phyloP scores from a whole-genome alignment of 2,329 filamentous ascomycete genomes.

The Fusarium goolgardi region DNA sequence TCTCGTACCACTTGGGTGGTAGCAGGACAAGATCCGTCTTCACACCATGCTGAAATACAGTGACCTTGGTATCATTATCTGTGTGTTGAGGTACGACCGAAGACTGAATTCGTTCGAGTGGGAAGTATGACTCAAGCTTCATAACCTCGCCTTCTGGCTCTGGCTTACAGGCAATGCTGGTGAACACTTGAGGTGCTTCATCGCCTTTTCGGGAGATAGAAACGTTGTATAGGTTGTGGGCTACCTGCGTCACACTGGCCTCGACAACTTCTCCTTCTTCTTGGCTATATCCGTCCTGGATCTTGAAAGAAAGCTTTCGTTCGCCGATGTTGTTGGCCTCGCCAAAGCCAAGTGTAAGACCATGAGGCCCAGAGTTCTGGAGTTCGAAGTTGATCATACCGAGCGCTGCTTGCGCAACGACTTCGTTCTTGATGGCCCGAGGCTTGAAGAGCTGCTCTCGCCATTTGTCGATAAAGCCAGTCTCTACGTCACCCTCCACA shows the following conservation, averaged over 20 bases:
- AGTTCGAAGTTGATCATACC: slow-evolving; percentile 71
- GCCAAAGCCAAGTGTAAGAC: slow-evolving; percentile 67
- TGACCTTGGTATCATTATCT: slow-evolving; percentile 70
- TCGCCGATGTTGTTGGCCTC: slow-evolving; percentile 55
- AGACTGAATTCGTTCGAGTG: slow-evolving; percentile 80
- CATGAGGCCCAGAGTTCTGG: slow-evolving; percentile 57
- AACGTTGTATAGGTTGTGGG: slow-evolving; percentile 60
- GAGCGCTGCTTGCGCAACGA: slow-evolving; percentile 88
- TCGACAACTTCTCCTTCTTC: slow-evolving; percentile 72
- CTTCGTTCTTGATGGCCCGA: slow-evolving; percentile 72
- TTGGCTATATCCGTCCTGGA: slow-evolving; percentile 70
- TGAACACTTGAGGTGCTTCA: slow-evolving; percentile 55
- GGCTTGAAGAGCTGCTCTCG: slow-evolving; percentile 79
- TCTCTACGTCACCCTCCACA: slow-evolving; percentile 88
- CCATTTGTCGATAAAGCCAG: slow-evolving; percentile 94
- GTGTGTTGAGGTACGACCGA: slow-evolving; percentile 73
- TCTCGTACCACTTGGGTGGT: slow-evolving; percentile 83
- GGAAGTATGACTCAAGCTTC: slow-evolving; percentile 72
- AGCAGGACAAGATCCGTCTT: slow-evolving; percentile 70
- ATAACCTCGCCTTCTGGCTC: slow-evolving; percentile 45
- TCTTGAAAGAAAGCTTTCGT: slow-evolving; percentile 64
- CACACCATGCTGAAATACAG: slow-evolving; percentile 78
- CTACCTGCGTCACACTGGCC: slow-evolving; percentile 62
- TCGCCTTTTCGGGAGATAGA: slow-evolving; percentile 57
- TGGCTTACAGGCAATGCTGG: slow-evolving; percentile 59